Evolutionary conservation across 2,329 filamentous ascomycete genomes (phyloP), one percentile per base, ranked within the genome.

Genomic region (Metarhizium guizhouense): DNA sequence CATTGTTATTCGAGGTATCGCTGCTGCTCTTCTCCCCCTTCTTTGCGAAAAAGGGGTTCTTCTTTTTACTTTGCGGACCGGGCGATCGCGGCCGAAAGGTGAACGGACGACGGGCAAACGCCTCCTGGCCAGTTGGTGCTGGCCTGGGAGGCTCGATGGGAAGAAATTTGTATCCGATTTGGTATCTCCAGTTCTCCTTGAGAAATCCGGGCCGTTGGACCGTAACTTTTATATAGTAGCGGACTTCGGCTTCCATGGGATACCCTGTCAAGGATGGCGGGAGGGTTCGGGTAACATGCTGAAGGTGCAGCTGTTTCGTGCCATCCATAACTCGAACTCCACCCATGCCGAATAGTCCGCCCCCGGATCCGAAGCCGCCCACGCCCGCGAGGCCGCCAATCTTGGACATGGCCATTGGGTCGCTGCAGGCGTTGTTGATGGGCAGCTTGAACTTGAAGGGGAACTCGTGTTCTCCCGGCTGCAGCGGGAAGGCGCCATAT

Each of bases 141-240:
- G 84, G 83, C 47, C 92, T 79, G 0, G 93, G 92, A 6, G 90
- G 89, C 69, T 99, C 94, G 62, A 97, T 93, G 4, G 94, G 94
- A 42, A 96, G 79, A 68, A 99, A 94, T 57, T 89, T 93, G 72
- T 96, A 87, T 40, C 85, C 83, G 40, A 79, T 66, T 59, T 81
- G 75, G 60, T 78, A 77, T 20, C 92, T 79, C 70, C 90, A 88
- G 65, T 96, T 96, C 72, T 96, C 91, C 67, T 93, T 93, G 71
- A 95, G 90, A 57, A 96, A 79, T 14, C 88, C 86, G 0, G 91
- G 90, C n/a, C 91, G 80, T 65, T 91, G 89, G 6, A 97, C 85
- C 0, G 94, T 97, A n/a, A 88, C 90, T 70, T 99, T 99, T 67
- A 97, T 80, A 68, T 89, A 99, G 72, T 99, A 99, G 62, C 86